These are phyloP conservation scores for Serendipita sp. DNA, from an alignment of 768 basidiomycete genomes.

Conservation along the genomic window DNA sequence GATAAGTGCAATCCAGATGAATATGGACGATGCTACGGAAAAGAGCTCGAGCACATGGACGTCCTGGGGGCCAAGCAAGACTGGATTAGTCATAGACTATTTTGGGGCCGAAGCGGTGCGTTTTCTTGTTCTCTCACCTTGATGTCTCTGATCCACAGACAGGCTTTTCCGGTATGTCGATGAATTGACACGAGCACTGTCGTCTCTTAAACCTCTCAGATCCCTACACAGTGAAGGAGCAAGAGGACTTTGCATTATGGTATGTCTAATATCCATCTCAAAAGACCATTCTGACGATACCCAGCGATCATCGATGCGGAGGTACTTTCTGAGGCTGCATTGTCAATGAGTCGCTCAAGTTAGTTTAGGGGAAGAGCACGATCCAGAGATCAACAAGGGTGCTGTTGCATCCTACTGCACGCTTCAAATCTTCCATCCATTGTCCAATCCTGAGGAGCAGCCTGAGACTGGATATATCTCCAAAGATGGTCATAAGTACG, in stretches of 20 bases:
- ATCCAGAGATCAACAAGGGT: slow-evolving; percentile 22
- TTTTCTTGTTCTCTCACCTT: neutral
- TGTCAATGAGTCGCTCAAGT: neutral
- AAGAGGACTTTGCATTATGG: slow-evolving; percentile 39
- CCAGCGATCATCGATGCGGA: neutral
- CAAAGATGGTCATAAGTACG: slow-evolving; percentile 39
- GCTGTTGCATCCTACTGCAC: slow-evolving; percentile 39
- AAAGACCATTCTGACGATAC: neutral
- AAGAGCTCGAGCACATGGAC: slow-evolving; percentile 33
- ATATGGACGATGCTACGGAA: slow-evolving; percentile 25
- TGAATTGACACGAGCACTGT: neutral
- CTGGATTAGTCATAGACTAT: slow-evolving; percentile 35
- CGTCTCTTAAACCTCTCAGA: slow-evolving; percentile 21
- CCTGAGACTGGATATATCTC: slow-evolving; percentile 36
- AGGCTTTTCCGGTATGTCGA: slow-evolving; percentile 42
- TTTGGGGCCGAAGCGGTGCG: slow-evolving; percentile 43
- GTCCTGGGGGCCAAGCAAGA: slow-evolving; percentile 29
- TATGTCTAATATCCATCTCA: slow-evolving; percentile 16
- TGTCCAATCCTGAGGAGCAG: slow-evolving; percentile 16
- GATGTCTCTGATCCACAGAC: neutral
- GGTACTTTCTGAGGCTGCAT: neutral
- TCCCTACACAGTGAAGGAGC: slow-evolving; percentile 45
- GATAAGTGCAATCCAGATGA: slow-evolving; percentile 35
- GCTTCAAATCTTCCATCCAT: slow-evolving; percentile 37
- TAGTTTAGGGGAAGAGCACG: slow-evolving; percentile 35